phyloP scores from a whole-genome alignment of 1,284 basidiomycete species.

The Inonotus hispidus region DNA sequence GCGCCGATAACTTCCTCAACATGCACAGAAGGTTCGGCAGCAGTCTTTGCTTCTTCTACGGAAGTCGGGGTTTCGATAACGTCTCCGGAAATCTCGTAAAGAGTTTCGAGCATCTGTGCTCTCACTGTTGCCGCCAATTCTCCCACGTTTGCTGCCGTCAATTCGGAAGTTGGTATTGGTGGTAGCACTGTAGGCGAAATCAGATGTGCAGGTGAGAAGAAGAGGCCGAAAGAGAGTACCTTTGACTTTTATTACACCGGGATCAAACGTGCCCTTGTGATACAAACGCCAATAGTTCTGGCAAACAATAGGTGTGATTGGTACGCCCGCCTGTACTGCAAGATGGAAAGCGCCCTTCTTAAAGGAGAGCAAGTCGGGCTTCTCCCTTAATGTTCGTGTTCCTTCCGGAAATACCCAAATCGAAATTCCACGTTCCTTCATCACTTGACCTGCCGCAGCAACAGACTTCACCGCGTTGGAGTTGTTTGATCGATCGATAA shows the following conservation, averaged over 20 bases:
- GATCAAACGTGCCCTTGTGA: slow-evolving; percentile 71
- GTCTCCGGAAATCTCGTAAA: slow-evolving; percentile 61
- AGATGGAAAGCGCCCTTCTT: slow-evolving; percentile 99
- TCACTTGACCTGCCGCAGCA: slow-evolving; percentile 70
- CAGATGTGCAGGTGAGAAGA: slow-evolving; percentile 14
- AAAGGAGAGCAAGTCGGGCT: slow-evolving; percentile 75
- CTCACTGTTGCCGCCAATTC: slow-evolving; percentile 60
- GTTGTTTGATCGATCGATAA: slow-evolving; percentile 86
- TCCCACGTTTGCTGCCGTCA: slow-evolving; percentile 61
- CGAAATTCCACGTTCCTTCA: slow-evolving; percentile 73
- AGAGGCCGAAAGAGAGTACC: slow-evolving; percentile 44
- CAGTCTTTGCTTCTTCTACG: slow-evolving; percentile 14
- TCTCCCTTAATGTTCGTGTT: slow-evolving; percentile 71
- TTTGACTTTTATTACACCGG: slow-evolving; percentile 75
- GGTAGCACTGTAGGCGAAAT: slow-evolving; percentile 54
- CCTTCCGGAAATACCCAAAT: slow-evolving; percentile 94
- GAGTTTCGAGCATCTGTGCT: slow-evolving; percentile 63
- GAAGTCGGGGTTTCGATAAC: slow-evolving; percentile 27
- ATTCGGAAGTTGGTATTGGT: slow-evolving; percentile 66
- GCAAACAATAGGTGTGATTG: slow-evolving; percentile 87
- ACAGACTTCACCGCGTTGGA: slow-evolving; percentile 75
- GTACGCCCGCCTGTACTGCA: slow-evolving; percentile 84
- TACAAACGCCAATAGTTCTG: slow-evolving; percentile 94
- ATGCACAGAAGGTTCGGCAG: neutral
- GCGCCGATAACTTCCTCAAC: slow-evolving; percentile 9